Conservation (phyloP, 1,139 yeast species). For the Hyphopichia wangnamkhiaoensis region DNA sequence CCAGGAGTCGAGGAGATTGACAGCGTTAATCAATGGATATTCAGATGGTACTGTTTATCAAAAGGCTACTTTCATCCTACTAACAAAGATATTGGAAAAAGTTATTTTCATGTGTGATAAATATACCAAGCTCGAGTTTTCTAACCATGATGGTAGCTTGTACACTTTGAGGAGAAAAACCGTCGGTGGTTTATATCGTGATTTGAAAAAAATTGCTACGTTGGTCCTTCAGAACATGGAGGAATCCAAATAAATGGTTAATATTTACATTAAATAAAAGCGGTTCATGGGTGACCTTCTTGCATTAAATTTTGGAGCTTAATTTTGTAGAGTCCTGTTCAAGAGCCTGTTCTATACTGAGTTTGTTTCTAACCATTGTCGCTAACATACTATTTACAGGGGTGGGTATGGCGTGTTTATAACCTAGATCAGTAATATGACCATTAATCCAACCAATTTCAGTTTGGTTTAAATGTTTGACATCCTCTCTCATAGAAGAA, state of each 20-base stretch:
- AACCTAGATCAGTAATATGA: conserved; percentile 57
- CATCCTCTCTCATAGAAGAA: conserved; percentile 88
- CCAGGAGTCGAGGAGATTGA: conserved; percentile 26
- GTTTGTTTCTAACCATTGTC: conserved; percentile 49
- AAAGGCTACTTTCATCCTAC: conserved; percentile 23
- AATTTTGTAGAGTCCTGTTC: conserved; percentile 22
- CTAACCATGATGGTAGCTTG: conserved; percentile 15
- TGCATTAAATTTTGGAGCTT: neutral
- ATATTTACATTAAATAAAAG: conserved; percentile 2
- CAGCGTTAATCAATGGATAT: conserved; percentile 37
- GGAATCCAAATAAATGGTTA: neutral
- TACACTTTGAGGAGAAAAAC: conserved; percentile 14
- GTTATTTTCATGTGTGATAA: conserved; percentile 23
- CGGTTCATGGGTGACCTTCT: neutral
- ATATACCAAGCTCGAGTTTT: conserved; percentile 16
- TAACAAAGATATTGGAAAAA: conserved; percentile 35
- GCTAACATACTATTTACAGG: conserved; percentile 50
- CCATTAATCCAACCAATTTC: conserved; percentile 86
- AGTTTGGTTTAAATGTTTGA: conserved; percentile 57
- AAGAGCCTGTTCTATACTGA: conserved; percentile 31
- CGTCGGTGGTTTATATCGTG: conserved; percentile 25
- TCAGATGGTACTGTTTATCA: conserved; percentile 47
- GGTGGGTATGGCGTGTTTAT: conserved; percentile 36
- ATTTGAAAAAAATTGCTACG: conserved; percentile 24
- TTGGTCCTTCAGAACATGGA: conserved; percentile 7